These are phyloP conservation scores for Sutorius australiensis DNA, from an alignment of 768 basidiomycete species.

Conservation along the genomic window DNA sequence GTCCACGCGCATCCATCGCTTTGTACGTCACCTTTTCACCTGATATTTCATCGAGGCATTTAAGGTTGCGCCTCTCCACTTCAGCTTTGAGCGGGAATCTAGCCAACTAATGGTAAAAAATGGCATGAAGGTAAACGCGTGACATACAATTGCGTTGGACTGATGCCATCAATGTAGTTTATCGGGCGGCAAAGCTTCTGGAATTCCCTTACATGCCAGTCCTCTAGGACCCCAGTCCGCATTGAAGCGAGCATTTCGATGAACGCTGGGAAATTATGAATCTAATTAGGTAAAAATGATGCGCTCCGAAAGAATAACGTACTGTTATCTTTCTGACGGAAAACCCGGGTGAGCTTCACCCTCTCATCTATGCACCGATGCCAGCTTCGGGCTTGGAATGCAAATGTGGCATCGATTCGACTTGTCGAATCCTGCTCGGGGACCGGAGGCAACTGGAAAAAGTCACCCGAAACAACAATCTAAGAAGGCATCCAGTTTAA, in stretches of 20 bases:
- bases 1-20: conserved; percentile 45
- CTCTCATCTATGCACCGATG: conserved; percentile 44
- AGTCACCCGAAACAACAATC: conserved; percentile 74
- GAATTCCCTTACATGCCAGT: conserved; percentile 67
- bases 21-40: conserved; percentile 34
- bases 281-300: not conserved
- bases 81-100: conserved; percentile 29
- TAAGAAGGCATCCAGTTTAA: conserved; percentile 26
- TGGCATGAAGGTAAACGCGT: not conserved
- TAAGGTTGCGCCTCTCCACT: conserved; percentile 24
- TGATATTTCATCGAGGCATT: conserved; percentile 15
- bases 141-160: conserved; percentile 83
- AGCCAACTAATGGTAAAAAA: not conserved
- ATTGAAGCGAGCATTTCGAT: conserved; percentile 97
- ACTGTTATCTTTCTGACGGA: conserved; percentile 66
- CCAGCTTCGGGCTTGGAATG: conserved; percentile 69
- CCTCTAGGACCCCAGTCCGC: conserved; percentile 78
- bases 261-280: conserved; percentile 52
- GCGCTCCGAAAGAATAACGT: not conserved
- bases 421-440: conserved; percentile 46
- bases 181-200: conserved; percentile 59
- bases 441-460: conserved; percentile 79
- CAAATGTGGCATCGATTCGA: conserved; percentile 50
- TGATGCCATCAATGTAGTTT: conserved; percentile 73
- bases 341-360: conserved; percentile 57